These are phyloP conservation scores for Scheffersomyces titani DNA, from an alignment of 1,139 yeast species.

Conservation along the genomic window DNA sequence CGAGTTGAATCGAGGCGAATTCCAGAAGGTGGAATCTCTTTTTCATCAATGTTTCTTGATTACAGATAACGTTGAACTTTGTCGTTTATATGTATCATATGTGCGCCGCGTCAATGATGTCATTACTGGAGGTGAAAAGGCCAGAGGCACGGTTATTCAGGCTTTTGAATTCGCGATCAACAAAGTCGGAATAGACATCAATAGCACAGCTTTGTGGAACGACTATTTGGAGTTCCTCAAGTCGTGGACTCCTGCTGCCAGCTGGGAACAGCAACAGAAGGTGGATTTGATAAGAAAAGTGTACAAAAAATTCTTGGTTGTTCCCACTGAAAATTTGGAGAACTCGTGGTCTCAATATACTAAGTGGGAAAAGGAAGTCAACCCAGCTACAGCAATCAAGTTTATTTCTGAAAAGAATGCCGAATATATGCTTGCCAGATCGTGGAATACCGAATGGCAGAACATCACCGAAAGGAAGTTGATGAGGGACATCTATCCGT, in stretches of 20 bases:
- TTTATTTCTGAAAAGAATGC: constrained; percentile 81
- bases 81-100: constrained; percentile 75
- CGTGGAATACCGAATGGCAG: constrained; percentile 73
- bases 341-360: constrained; percentile 80
- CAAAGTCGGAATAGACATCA: constrained; percentile 76
- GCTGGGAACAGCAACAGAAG: constrained; percentile 88
- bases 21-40: constrained; percentile 62
- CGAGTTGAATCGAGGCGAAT: constrained; percentile 70
- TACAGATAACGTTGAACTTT: constrained; percentile 64
- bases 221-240: constrained; percentile 82
- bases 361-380: constrained; percentile 77
- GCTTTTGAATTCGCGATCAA: constrained; percentile 85
- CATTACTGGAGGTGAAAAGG: constrained; percentile 82
- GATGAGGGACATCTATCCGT: constrained; percentile 40
- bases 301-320: constrained; percentile 65
- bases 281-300: constrained; percentile 75
- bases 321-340: constrained; percentile 78
- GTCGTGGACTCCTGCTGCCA: constrained; percentile 74
- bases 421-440: constrained; percentile 87
- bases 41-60: constrained; percentile 63
- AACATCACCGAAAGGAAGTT: constrained; percentile 49
- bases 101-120: constrained; percentile 79
- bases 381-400: constrained; percentile 78
- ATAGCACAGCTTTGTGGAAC: constrained; percentile 74
- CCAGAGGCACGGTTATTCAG: constrained; percentile 71